These are phyloP conservation scores for Aspergillus tamarii DNA, from an alignment of 2,329 filamentous ascomycete species.

Conservation along the genomic window DNA sequence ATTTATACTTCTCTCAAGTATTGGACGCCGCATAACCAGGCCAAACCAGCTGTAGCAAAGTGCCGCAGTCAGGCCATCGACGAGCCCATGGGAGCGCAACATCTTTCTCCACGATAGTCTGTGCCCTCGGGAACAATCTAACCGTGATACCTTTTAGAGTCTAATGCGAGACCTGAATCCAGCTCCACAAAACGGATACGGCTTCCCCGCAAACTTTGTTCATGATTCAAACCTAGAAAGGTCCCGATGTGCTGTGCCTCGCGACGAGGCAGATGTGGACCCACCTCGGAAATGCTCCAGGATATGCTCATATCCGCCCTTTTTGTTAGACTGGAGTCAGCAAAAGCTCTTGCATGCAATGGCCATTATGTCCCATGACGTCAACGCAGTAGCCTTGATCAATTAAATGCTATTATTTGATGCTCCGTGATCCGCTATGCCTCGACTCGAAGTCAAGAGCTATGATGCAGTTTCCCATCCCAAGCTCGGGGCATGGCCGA, in stretches of 20 bases:
- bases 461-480: background rate
- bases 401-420: background rate
- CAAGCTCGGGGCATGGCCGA: background rate
- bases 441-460: background rate
- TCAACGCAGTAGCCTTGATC: background rate
- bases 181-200: background rate
- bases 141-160: background rate
- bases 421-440: background rate
- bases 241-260: background rate
- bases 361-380: background rate
- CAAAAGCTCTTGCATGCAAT: background rate
- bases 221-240: background rate
- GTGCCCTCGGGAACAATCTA: background rate
- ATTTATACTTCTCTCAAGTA: background rate
- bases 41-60: background rate
- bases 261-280: background rate
- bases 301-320: background rate
- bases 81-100: background rate
- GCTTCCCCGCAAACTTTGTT: conserved; percentile 1
- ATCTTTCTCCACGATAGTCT: background rate
- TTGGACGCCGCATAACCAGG: background rate
- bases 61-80: background rate
- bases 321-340: no score
- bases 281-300: background rate
- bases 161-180: background rate